These are phyloP conservation scores for Pterocarpus macrocarpus DNA, from an alignment of 306 rosid species.

Conservation along the genomic window DNA sequence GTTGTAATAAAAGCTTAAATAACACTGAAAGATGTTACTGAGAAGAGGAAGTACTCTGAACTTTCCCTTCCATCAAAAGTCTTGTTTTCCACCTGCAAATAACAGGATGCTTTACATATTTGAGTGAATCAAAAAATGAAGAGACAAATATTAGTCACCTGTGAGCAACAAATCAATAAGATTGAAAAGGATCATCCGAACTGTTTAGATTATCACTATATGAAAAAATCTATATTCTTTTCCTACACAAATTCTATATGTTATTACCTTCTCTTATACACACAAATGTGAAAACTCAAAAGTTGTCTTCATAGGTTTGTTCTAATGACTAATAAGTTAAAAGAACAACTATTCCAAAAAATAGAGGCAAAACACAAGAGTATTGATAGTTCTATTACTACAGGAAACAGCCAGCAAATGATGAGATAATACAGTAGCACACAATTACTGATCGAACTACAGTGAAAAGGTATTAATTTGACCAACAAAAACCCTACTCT, in stretches of 20 bases:
- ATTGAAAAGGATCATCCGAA: constrained; percentile 25
- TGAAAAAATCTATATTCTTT: constrained; percentile 2
- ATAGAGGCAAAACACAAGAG: not conserved
- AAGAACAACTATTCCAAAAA: constrained; percentile 10
- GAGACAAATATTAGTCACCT: constrained; percentile 34
- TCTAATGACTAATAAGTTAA: constrained; percentile 15
- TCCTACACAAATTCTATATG: not conserved
- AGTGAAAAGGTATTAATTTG: not conserved
- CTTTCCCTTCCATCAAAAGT: constrained; percentile 56
- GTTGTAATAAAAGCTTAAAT: constrained; percentile 31
- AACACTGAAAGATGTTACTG: constrained; percentile 18
- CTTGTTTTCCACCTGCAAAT: constrained; percentile 65
- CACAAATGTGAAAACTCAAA: constrained; percentile 20
- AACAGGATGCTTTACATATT: constrained; percentile 35
- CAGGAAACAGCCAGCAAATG: not conserved
- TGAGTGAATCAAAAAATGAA: constrained; percentile 21
- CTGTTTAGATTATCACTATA: not conserved
- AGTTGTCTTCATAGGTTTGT: constrained; percentile 9
- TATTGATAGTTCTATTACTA: constrained; percentile 10
- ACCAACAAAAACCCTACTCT: not conserved
- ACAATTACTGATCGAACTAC: not conserved
- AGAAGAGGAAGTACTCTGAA: constrained; percentile 62
- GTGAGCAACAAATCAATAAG: constrained; percentile 20
- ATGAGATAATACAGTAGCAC: constrained; percentile 2
- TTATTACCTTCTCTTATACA: not conserved